Base-by-base conservation (phyloP, 1,284 basidiomycete genomes). In the Garcileccinum viscosum region DNA sequence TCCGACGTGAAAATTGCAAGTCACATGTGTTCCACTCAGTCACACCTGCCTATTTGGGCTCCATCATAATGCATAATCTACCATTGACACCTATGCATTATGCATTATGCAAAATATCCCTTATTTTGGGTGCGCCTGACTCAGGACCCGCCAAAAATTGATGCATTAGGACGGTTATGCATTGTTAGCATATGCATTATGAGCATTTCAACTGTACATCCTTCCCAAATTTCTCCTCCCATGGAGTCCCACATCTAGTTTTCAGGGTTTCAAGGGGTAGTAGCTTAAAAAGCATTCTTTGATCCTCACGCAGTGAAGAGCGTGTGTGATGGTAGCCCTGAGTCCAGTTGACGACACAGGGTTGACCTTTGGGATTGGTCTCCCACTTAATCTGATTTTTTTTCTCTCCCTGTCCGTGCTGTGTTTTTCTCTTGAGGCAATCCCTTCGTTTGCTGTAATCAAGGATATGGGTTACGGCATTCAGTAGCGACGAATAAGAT, bases 221-320 rank as follows among this genome's bases (percentile, higher is more conserved):
- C 93, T 86, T 69, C 90, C 89, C 76, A 94, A 76, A 78, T 84
- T 87, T 90, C 93, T 71, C 93, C 93, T 76, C 9, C 30, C 32
- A 22, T 38, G 14, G n/a, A 22, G 24, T 24, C 60, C 27, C 60
- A 62, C 60, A 30, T 38, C 27, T 92, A 24, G 90, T 88, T 66
- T 90, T 82, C 73, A 95, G 80, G 8, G 89, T 90, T 50, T 91
- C 90, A 75, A 95, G 79, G 56, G 89, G 87, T 35, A 93, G 93
- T 69, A 94, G 78, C 72, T 87, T 87, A 27, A 50, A 50, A 50
- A 27, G 47, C 47, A 27, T 15, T 53, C 47, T 27, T 53, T 24
- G 47, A 53, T 53, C 50, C 50, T 19, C 40, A 8, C 22, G 50
- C 27, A 30, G 50, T 19, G 15, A 53, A 30, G 50, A 19, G 50